Evolutionary conservation across 78 protist species (phyloP).

Genomic region (Tieghemostelium lacteum): DNA sequence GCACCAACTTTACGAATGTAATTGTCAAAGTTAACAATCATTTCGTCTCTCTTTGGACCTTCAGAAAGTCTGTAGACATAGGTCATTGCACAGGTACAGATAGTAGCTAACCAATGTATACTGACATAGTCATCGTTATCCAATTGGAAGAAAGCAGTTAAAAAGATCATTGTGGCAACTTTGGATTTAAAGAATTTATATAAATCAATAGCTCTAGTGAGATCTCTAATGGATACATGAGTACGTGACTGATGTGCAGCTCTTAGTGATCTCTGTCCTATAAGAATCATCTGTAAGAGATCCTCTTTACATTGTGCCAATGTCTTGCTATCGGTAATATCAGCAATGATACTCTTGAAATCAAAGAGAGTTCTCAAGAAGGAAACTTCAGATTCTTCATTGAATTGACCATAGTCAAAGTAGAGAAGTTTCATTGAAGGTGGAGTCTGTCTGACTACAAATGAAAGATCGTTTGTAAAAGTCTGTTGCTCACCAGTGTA

Average conservation of each 20-base stretch:
- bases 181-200: constrained; percentile 45
- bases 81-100: neutral
- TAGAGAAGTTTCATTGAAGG: constrained; percentile 43
- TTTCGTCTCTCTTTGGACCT: neutral
- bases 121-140: neutral
- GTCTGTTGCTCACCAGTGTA: constrained; percentile 14
- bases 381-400: constrained; percentile 16
- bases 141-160: neutral
- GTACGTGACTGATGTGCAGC: constrained; percentile 12
- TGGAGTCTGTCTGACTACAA: constrained; percentile 50
- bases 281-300: neutral
- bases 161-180: neutral
- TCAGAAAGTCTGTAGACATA: neutral
- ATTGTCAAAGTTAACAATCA: neutral
- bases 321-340: neutral
- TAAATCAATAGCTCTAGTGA: constrained; percentile 41
- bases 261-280: constrained; percentile 34
- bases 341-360: neutral
- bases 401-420: constrained; percentile 58
- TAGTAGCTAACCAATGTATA: neutral
- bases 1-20: neutral
- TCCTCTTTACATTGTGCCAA: neutral
- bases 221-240: constrained; percentile 76
- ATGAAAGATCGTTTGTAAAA: neutral
- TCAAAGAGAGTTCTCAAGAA: constrained; percentile 16